A percentile compares a stretch with the other conserved stretches of the same genome.
phyloP scores from a whole-genome alignment of 2,329 filamentous ascomycete species.

The Cercospora brassicicola region DNA sequence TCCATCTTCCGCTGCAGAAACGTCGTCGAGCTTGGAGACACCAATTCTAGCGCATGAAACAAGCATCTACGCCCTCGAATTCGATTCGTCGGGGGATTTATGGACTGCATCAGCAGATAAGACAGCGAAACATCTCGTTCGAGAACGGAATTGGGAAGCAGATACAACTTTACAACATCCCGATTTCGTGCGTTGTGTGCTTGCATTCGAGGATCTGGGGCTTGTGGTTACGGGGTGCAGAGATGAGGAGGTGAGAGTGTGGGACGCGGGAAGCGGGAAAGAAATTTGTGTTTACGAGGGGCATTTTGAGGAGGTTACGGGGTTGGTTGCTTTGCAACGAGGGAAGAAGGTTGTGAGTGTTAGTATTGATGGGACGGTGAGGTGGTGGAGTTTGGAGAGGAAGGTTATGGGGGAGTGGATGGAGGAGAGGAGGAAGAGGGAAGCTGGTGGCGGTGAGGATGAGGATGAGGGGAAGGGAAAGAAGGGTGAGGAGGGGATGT shows the following conservation, averaged over 20 bases:
- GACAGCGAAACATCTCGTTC: constrained; percentile 74
- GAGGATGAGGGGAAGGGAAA: constrained; percentile 44
- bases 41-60: constrained; percentile 81
- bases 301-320: constrained; percentile 92
- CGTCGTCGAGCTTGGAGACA: constrained; percentile 49
- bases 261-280: constrained; percentile 58
- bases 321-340: constrained; percentile 58
- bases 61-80: constrained; percentile 77
- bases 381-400: constrained; percentile 74
- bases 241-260: constrained; percentile 88
- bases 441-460: constrained; percentile 49
- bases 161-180: constrained; percentile 77
- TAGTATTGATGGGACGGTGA: constrained; percentile 84
- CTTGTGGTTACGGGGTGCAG: constrained; percentile 86
- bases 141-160: constrained; percentile 65
- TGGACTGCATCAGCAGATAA: constrained; percentile 95
- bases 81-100: constrained; percentile 66
- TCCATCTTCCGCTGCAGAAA: constrained; percentile 55
- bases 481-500: constrained; percentile 51
- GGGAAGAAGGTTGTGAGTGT: constrained; percentile 68
- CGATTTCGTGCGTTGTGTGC: constrained; percentile 84
- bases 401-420: constrained; percentile 59
- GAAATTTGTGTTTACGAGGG: constrained; percentile 55
- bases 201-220: constrained; percentile 62
- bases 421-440: constrained; percentile 44